Conservation (phyloP, 305 asterid genomes). For the Fraxinus latifolia region DNA sequence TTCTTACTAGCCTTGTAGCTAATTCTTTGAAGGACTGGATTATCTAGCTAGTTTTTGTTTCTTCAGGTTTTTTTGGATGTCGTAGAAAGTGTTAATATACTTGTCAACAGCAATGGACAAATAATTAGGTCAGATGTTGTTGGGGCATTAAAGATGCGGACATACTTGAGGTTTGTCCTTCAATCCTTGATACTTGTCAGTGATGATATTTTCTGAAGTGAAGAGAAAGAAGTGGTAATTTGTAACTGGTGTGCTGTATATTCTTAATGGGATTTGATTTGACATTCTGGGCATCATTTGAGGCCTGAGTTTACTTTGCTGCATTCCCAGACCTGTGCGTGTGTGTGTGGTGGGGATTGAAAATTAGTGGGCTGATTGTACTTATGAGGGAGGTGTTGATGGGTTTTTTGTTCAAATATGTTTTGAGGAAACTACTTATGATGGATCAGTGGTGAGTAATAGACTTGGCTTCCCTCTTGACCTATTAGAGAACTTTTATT, state of each 20-base stretch:
- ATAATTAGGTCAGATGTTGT: constrained; percentile 86
- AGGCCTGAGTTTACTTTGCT: neutral
- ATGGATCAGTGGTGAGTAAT: neutral
- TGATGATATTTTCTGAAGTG: neutral
- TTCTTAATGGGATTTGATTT: neutral
- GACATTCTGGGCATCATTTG: neutral
- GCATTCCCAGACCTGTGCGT: neutral
- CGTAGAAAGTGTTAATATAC: constrained; percentile 92
- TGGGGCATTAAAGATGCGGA: constrained; percentile 94
- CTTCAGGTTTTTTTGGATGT: constrained; percentile 74
- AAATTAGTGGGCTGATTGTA: neutral
- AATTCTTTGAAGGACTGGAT: neutral
- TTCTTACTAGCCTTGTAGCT: neutral
- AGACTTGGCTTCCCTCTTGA: neutral
- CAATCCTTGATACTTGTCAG: neutral
- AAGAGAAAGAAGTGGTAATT: neutral
- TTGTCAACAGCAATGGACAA: constrained; percentile 93
- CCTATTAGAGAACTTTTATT: neutral
- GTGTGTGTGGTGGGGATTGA: neutral
- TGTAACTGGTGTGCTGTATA: neutral
- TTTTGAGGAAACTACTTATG: neutral
- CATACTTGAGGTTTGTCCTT: constrained; percentile 73
- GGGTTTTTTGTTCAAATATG: neutral
- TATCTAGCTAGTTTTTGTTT: neutral
- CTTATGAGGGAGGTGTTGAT: neutral